A percentile compares a stretch with the other conserved stretches of the same genome.
Conservation (phyloP, 2,329 filamentous ascomycete species). For the Delphinella strobiligena region DNA sequence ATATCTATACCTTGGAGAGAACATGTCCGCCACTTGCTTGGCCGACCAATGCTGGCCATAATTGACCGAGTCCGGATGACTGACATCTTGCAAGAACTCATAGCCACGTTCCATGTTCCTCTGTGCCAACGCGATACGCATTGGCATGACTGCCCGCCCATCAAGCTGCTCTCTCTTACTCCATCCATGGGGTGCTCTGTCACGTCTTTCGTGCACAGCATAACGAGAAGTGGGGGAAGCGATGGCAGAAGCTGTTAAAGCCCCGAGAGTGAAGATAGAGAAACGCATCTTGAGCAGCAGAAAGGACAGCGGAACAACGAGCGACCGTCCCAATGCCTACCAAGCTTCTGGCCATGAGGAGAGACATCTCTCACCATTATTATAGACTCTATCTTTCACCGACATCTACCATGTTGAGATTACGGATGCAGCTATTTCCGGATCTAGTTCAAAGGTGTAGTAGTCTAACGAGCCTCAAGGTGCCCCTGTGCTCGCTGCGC, state of each 20-base stretch:
- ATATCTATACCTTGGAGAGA: slow-evolving; percentile 23
- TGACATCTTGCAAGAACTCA: slow-evolving; percentile 25
- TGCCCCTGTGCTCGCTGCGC: too few species aligned
- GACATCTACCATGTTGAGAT: too few species aligned
- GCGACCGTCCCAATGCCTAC: too few species aligned
- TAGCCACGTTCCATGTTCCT: slow-evolving; percentile 21
- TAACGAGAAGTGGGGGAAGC: slow-evolving; percentile 15
- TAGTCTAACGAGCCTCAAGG: too few species aligned
- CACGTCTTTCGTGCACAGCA: slow-evolving; percentile 21
- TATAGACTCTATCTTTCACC: too few species aligned
- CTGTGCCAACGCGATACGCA: slow-evolving; percentile 23
- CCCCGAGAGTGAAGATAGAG: slow-evolving; percentile 11
- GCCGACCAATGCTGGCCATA: slow-evolving; percentile 32
- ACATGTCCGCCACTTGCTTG: slow-evolving; percentile 31
- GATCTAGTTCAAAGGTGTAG: too few species aligned
- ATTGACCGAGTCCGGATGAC: slow-evolving; percentile 28
- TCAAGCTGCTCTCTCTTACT: slow-evolving; percentile 14
- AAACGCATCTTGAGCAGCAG: slow-evolving; percentile 11
- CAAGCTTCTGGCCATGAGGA: too few species aligned
- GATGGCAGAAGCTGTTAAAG: slow-evolving; percentile 10
- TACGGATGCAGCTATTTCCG: too few species aligned
- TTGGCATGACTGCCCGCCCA: slow-evolving; percentile 18
- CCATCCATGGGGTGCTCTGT: slow-evolving; percentile 18
- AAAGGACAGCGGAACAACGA: neutral
- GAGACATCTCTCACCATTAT: too few species aligned